phyloP scores from a whole-genome alignment of 1,139 yeast species.

The Yamadazyma oceani region DNA sequence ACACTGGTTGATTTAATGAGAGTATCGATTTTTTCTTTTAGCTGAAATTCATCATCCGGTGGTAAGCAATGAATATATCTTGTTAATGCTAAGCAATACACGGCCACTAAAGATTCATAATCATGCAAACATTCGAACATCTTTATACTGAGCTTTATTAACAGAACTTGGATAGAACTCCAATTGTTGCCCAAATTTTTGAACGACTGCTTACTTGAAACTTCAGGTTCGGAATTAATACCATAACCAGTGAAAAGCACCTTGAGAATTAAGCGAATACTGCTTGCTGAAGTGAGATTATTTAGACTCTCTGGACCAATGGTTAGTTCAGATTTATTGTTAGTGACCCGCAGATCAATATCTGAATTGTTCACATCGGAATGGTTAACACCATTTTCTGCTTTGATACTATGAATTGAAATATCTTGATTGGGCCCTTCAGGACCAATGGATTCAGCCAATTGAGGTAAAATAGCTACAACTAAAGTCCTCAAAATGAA shows the following conservation, averaged over 20 bases:
- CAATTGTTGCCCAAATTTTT: conserved; percentile 36
- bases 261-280: conserved; percentile 36
- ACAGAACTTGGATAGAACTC: conserved; percentile 57
- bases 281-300: conserved; percentile 1
- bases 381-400: background rate
- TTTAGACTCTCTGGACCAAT: too few species aligned
- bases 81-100: conserved; percentile 54
- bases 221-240: conserved; percentile 32
- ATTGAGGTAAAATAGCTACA: conserved; percentile 48
- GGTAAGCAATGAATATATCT: conserved; percentile 52
- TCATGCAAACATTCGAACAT: conserved; percentile 55
- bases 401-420: background rate
- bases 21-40: conserved; percentile 28
- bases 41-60: conserved; percentile 34
- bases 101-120: conserved; percentile 41
- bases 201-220: conserved; percentile 22
- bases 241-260: conserved; percentile 44
- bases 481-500: conserved; percentile 66
- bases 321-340: too few species aligned
- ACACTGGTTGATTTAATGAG: conserved; percentile 19
- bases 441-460: conserved; percentile 17
- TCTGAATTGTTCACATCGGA: conserved; percentile 8
- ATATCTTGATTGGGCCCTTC: conserved; percentile 2
- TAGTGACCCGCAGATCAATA: conserved; percentile 1
- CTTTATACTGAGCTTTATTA: conserved; percentile 54